Percentiles rank a stretch among this genome's conserved stretches.
These are phyloP conservation scores for Irpex lacteus DNA, from an alignment of 1,284 basidiomycete genomes.

Conservation along the genomic window DNA sequence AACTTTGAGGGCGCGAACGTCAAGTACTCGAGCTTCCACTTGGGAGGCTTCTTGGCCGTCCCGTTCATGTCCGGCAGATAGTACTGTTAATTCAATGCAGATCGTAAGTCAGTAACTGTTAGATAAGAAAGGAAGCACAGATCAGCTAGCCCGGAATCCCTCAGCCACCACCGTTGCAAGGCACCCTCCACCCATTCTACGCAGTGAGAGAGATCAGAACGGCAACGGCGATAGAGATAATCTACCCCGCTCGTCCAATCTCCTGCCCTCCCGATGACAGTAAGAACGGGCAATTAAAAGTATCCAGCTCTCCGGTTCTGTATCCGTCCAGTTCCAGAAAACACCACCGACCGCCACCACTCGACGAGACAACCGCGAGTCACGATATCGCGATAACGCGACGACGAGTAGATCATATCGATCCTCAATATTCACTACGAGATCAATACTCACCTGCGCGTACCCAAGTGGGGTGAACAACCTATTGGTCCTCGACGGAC, in stretches of 20 bases:
- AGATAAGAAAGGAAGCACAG: not conserved
- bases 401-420: not conserved
- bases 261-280: not conserved
- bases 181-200: not conserved
- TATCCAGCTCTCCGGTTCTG: not conserved
- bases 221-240: not conserved
- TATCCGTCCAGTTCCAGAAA: not conserved
- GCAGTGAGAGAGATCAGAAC: not conserved
- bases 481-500: slow-evolving; percentile 72
- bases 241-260: not conserved
- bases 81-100: slow-evolving; percentile 47
- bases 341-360: slow-evolving; percentile 4
- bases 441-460: slow-evolving; percentile 58
- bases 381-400: not conserved
- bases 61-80: slow-evolving; percentile 69
- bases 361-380: not conserved
- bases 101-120: slow-evolving; percentile 1
- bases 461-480: slow-evolving; percentile 78
- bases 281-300: not conserved
- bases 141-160: not conserved
- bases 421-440: not conserved
- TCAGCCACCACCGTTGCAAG: not conserved
- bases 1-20: slow-evolving; percentile 52
- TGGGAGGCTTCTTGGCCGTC: slow-evolving; percentile 52
- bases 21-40: slow-evolving; percentile 78